A percentile compares a stretch with the other conserved stretches of the same genome.
Conservation (phyloP, 495 filamentous ascomycete species). For the Gamarada debralockiae region DNA sequence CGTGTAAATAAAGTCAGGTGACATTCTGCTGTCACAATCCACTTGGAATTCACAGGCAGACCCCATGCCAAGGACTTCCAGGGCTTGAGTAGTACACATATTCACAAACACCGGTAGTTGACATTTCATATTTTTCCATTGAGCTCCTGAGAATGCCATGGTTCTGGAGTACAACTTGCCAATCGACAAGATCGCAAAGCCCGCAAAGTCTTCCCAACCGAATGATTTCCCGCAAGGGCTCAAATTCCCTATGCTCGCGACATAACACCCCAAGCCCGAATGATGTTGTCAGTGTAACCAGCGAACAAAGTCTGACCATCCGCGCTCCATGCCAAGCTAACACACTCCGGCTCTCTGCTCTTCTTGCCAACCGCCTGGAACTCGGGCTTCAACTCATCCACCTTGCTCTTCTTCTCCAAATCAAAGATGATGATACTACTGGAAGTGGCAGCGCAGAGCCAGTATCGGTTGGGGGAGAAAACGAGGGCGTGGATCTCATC, state of each 20-base stretch:
- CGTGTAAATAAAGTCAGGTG: too few relatives aligned
- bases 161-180: slow-evolving; percentile 26
- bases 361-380: slow-evolving; percentile 97
- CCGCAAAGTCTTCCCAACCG: slow-evolving; percentile 21
- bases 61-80: background rate
- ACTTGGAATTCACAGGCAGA: background rate
- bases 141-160: slow-evolving; percentile 23
- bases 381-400: slow-evolving; percentile 99
- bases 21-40: too few relatives aligned
- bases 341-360: slow-evolving; percentile 97
- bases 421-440: slow-evolving; percentile 99
- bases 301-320: slow-evolving; percentile 99
- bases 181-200: slow-evolving; percentile 22
- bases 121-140: slow-evolving; percentile 23
- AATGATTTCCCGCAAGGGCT: slow-evolving; percentile 21
- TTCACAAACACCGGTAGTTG: slow-evolving; percentile 1
- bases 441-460: slow-evolving; percentile 96
- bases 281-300: slow-evolving; percentile 99
- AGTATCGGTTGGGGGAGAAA: slow-evolving; percentile 99
- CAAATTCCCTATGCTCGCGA: slow-evolving; percentile 49
- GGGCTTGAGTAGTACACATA: background rate
- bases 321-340: slow-evolving; percentile 93
- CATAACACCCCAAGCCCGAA: slow-evolving; percentile 99
- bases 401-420: slow-evolving; percentile 99
- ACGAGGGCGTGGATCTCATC: slow-evolving; percentile 99